Evolutionary conservation across 306 rosid species (phyloP), one percentile per base, ranked within the genome.

Genomic region (Prunus fruticosa): DNA sequence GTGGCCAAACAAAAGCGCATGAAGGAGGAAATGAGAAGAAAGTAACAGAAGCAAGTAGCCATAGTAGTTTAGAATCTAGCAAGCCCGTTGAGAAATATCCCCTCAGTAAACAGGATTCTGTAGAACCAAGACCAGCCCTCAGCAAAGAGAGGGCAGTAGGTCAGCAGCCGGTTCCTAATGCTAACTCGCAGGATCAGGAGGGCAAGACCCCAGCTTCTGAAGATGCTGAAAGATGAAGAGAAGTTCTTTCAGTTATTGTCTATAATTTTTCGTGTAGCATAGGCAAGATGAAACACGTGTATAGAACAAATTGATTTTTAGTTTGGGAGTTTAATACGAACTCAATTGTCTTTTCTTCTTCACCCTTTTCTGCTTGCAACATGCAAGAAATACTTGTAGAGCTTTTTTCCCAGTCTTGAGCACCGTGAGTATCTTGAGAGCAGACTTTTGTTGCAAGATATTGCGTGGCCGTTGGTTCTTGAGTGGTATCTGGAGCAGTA

Each of bases 101-200:
- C 69, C 57, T 11, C 14, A 54, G 70, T 43, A 76, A 78, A 84
- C 58, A 11, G 72, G 51, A 47, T 47, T 47, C 16, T 47, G 51
- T 47, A 47, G 51, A 47, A 47, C 51, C 77, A 22, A 25, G 57
- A 41, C 70, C 71, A 76, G 76, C 43, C 43, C 43, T 34, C 43
- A 34, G 43, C 43, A 34, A 6, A 34, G 43, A 34, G 9, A 34
- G 43, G 43, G 43, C 8, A 34, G 43, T 34, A 6, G 8, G 43
- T 34, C 43, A 34, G 43, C 43, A 34, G 8, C 8, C 2, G 43
- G 43, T 78, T 62, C 75, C 87, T 50, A 69, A 75, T 65, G 62
- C 81, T 80, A 71, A 85, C 74, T 71, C 5, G 61, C 74, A 63
- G 66, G 86, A 80, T 75, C 80, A 76, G 79, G 69, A 81, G 73